Base-by-base conservation (phyloP, 2,329 filamentous ascomycete species). In the Phialophora verrucosa region DNA sequence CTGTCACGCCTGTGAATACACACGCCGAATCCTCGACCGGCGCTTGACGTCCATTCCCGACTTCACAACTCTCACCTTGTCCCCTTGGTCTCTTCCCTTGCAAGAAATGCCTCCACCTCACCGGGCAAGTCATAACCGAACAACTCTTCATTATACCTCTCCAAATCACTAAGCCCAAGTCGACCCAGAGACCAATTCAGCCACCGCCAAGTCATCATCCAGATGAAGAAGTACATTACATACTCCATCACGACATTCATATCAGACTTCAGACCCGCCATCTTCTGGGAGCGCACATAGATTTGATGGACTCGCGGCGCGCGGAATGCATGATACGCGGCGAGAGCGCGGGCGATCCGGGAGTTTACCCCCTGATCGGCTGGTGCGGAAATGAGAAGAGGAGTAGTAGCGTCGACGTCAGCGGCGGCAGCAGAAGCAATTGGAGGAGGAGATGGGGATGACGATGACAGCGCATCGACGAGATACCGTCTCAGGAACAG, bases 171-270 rank as follows among this genome's bases (percentile, higher is more conserved):
- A 4, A 51, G 5, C 8, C 49, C 49, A 5, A 51, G 10, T 5
- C 49, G 49, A 27, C 12, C 11, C 12, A 51, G 25, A 2, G 3
- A 25, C 49, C 49, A 51, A 51, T 12, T 27, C 49, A 51, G 25
- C 49, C 49, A 27, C 1, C 20, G 20, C 75, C 70, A 69, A 75
- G 77, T 76, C 27, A 77, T 70, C 3, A 80, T 61, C 71, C 76
- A 80, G 58, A 81, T 72, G 6, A 74, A 59, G 38, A 70, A 65
- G 59, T 81, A 80, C 76, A 80, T 78, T 11, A 75, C 23, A 63
- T 73, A 78, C 65, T 81, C 79, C 63, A 75, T 65, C 0, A 79
- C 20, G 0, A 76, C 10, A 3, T 70, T 67, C 74, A 79, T 75
- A 38, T 76, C 66, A 49, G 73, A 70, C 65, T 81, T 81, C 14